A percentile compares a stretch with the other conserved stretches of the same genome.
phyloP scores from a whole-genome alignment of 192 early-diverging fungal species.

The Podila epicladia region DNA sequence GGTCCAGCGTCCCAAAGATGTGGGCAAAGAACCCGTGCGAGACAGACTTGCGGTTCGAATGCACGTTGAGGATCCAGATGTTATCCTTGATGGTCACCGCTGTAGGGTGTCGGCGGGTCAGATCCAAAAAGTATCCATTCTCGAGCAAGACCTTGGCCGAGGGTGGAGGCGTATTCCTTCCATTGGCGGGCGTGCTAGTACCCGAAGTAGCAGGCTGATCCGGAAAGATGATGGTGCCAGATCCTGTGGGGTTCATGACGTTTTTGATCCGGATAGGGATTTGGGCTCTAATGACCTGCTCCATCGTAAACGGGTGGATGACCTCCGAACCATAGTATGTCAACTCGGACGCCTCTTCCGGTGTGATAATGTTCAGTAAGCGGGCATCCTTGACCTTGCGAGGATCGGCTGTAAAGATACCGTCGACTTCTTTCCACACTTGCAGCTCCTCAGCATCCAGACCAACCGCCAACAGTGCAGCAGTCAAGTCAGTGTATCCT shows the following conservation, averaged over 20 bases:
- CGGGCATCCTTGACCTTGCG: conserved; percentile 90
- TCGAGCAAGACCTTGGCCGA: conserved; percentile 65
- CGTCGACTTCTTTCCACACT: conserved; percentile 99
- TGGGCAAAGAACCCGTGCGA: conserved; percentile 96
- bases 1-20: conserved; percentile 91
- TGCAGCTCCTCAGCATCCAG: conserved; percentile 92
- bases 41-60: conserved; percentile 94
- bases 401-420: conserved; percentile 99
- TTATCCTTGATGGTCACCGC: conserved; percentile 98
- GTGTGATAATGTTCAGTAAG: conserved; percentile 90
- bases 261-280: conserved; percentile 99
- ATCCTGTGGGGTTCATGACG: conserved; percentile 89
- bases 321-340: conserved; percentile 96
- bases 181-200: conserved; percentile 54
- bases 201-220: conserved; percentile 63
- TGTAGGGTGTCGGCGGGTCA: conserved; percentile 82
- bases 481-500: conserved; percentile 97
- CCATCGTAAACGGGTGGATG: conserved; percentile 99
- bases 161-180: conserved; percentile 55
- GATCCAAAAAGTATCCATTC: conserved; percentile 73
- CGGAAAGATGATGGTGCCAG: conserved; percentile 93
- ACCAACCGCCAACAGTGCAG: conserved; percentile 92
- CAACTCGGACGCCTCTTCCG: conserved; percentile 97
- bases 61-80: conserved; percentile 92
- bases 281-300: conserved; percentile 93